A percentile compares a stretch with the other conserved stretches of the same genome.
Conservation (phyloP, 371 early-diverging fungal genomes). For the Mucor lusitanicus region DNA sequence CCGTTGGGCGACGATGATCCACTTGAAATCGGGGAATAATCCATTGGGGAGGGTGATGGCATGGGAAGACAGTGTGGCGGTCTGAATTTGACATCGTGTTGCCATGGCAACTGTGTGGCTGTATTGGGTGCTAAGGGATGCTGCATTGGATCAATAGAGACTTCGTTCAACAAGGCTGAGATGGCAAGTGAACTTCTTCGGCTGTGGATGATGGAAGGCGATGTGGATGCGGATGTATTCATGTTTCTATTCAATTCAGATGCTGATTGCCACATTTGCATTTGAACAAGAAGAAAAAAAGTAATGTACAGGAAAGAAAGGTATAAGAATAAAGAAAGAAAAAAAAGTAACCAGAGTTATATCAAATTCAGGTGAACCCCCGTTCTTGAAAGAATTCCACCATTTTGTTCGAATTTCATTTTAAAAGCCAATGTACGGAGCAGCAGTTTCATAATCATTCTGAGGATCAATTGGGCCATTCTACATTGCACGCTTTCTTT, state of each 20-base stretch:
- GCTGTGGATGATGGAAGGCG: background rate
- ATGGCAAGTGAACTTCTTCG: slow-evolving; percentile 10
- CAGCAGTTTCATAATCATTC: background rate
- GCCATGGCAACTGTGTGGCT: background rate
- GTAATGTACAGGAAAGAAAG: background rate
- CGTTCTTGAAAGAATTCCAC: background rate
- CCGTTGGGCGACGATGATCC: slow-evolving; percentile 7
- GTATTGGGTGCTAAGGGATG: slow-evolving; percentile 1
- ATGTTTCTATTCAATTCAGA: background rate
- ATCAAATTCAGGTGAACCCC: background rate
- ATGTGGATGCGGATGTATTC: background rate
- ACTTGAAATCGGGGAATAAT: slow-evolving; percentile 2
- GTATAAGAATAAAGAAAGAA: background rate
- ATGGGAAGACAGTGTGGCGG: background rate
- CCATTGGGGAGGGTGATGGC: background rate
- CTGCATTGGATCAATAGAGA: slow-evolving; percentile 32
- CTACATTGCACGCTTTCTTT: background rate
- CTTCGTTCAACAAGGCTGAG: slow-evolving; percentile 29
- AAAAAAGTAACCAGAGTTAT: background rate
- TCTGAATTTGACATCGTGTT: background rate
- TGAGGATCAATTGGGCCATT: background rate
- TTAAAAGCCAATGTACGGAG: background rate
- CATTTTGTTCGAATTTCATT: background rate
- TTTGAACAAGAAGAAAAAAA: background rate
- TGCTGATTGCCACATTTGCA: background rate